Evolutionary conservation across 495 filamentous ascomycete species (phyloP), one percentile per base, ranked within the genome.

Genomic region (Cercophora newfieldiana): DNA sequence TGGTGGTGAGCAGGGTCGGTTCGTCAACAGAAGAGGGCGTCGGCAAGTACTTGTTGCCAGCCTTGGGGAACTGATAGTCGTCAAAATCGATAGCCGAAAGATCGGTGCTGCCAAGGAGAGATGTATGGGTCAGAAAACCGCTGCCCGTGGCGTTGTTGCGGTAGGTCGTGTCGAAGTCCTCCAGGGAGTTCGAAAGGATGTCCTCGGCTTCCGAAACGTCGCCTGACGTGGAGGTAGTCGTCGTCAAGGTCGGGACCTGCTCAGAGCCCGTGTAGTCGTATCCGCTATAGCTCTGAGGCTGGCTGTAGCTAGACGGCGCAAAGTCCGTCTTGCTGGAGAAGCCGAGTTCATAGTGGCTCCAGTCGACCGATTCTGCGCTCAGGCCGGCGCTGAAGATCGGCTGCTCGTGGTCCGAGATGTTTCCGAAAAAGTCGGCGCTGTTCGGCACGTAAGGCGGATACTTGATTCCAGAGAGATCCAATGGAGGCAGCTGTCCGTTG

Each of bases 141-240:
- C 67, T 75, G 61, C 71, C 66, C 18, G 87, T 80, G 0, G 81
- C 80, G 58, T 79, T 82, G 69, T 78, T 86, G 65, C 82, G 71
- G 53, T 83, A 87, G 63, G 83, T 69, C 14, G 73, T 79, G 66
- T 86, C 80, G 29, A 81, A 85, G 7, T 84, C 80, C 58, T 87
- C 85, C 64, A 85, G 83, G 61, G 83, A 81, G 65, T 81, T 84
- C n/a, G 82, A 75, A 53, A 80, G 70, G 69, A 83, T 82, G 56
- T 93, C 90, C 60, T 91, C 90, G 16, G 85, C 85, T 74, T 92
- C 90, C 16, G 90, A 92, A 29, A 90, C 86, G 66, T 92, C 89
- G 30, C 90, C 90, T 1, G 90, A 92, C 8, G 88, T 92, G 3
- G 89, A 91, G 1, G 89, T 89, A 7, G 85, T 75, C 30, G 73